Evolutionary conservation across 495 filamentous ascomycete species (phyloP), one percentile per base, ranked within the genome.

Genomic region (Lasiosphaeria hispida): DNA sequence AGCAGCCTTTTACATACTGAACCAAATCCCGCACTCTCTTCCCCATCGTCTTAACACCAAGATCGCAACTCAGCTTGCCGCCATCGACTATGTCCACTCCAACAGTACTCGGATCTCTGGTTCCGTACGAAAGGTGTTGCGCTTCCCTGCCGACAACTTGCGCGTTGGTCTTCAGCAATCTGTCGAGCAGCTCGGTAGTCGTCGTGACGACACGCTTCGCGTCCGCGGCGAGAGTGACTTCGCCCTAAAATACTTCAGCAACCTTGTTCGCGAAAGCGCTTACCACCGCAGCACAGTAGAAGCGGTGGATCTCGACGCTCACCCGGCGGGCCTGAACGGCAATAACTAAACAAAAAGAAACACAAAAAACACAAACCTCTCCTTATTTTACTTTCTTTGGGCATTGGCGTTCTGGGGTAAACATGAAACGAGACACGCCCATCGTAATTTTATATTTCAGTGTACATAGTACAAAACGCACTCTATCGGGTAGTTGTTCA

Each of bases 11-110:
- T 97, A 95, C 69, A 76, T 94, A 54, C 79, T 97, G 57, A 83
- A 85, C 49, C 87, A 92, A 52, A 93, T 98, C 60, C 94, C 94
- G 2, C 78, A 83, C 42, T 90, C 94, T 9, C 87, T 98, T 9
- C 94, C 94, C 38, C 85, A 87, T 53, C 92, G 93, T 35, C 84
- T 98, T 14, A 88, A 85, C 47, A 80, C 78, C 69, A 97, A 96
- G 75, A 90, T 98, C 64, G 83, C 88, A 9, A 73, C 82, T 39
- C 86, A 87, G 63, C 87, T 98, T 30, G 76, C 79, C 18, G 79
- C 84, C 17, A 85, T 96, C 68, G 94, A 98, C 75, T 98, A 97
- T 69, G 87, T 92, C 10, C 95, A 98, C 72, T 72, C 81, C 58
- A 98, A 98, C 77, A 82, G 89, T 61, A 80, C 80, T 23, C 88